Evolutionary conservation across 2,329 filamentous ascomycete genomes (phyloP), one percentile per base, ranked within the genome.

Genomic region (Exophiala bonariae): DNA sequence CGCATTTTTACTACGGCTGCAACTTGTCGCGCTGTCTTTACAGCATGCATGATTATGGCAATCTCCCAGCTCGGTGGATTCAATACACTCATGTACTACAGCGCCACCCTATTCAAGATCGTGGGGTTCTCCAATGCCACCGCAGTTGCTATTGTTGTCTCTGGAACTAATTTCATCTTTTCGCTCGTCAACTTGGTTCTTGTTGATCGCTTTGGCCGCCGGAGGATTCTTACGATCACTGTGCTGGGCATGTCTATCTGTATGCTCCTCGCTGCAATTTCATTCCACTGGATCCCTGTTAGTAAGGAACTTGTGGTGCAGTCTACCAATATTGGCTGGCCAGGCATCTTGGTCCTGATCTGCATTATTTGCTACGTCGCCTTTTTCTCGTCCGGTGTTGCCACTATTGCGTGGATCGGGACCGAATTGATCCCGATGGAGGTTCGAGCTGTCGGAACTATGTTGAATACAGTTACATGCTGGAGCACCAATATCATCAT

Each of bases 361-460:
- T 86, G 85, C 54, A 85, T 96, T 65, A 85, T 90, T 66, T 58
- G 89, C 6, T 96, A 95, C 66, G 90, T 95, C 2, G 86, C 87
- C 8, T 78, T 85, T 1, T 97, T 93, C 63, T 91, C 92, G 1
- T 74, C 91, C 1, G 92, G 92, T 2, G 76, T 96, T 2, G 92
- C 92, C 7, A 93, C 90, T 59, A 89, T 96, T 3, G 90, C 92
- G 1, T 96, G 92, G 92, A 91, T 95, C 78, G 90, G 96, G 70
- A 88, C 85, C 58, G 92, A 96, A 70, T 79, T 95, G 26, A 96
- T 96, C 62, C 87, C 90, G 1, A 63, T 80, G 16, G 71, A 75
- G n/a, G 73, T 85, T 41, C 79, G 84, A 52, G 84, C 81, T 65
- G 67, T 82, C 14, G 79, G 81, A 20, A 83, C 80, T 2, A 75